phyloP scores from a whole-genome alignment of 176 grass and related monocot genomes.

The Oryza punctata region DNA sequence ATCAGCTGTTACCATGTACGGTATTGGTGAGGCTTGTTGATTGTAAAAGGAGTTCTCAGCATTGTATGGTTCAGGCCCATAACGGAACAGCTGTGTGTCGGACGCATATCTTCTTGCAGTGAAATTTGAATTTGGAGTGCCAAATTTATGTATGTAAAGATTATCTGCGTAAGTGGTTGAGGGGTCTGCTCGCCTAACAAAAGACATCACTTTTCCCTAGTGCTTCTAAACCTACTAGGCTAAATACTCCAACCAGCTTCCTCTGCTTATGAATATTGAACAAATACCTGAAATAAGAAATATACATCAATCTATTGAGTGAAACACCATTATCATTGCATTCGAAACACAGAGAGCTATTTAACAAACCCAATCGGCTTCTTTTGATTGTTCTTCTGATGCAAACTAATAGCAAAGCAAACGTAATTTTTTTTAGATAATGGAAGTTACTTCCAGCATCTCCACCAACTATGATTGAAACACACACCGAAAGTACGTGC shows the following conservation, averaged over 20 bases:
- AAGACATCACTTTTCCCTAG: slow-evolving; percentile 50
- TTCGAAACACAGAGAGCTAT: slow-evolving; percentile 26
- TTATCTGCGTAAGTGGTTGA: slow-evolving; percentile 46
- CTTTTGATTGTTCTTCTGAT: slow-evolving; percentile 5
- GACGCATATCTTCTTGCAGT: slow-evolving; percentile 52
- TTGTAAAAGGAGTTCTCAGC: slow-evolving; percentile 56
- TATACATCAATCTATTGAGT: slow-evolving; percentile 10
- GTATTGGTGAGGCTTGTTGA: slow-evolving; percentile 56
- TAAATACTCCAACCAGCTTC: slow-evolving; percentile 16
- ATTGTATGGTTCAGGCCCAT: slow-evolving; percentile 58
- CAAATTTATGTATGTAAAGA: slow-evolving; percentile 52
- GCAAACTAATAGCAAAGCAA: slow-evolving; percentile 13
- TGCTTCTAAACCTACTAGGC: slow-evolving; percentile 4
- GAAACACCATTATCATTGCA: not conserved
- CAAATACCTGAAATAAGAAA: slow-evolving; percentile 26
- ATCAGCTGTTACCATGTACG: slow-evolving; percentile 54
- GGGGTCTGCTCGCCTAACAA: slow-evolving; percentile 27
- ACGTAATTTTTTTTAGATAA: not conserved
- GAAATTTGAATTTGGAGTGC: slow-evolving; percentile 52
- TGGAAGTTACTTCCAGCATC: not conserved
- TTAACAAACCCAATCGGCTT: slow-evolving; percentile 20
- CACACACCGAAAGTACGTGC: not conserved
- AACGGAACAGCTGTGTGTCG: slow-evolving; percentile 54
- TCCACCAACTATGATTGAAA: not conserved
- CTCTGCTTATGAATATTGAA: slow-evolving; percentile 20